phyloP scores from a whole-genome alignment of 345 rosid species.

The Ricinus communis region DNA sequence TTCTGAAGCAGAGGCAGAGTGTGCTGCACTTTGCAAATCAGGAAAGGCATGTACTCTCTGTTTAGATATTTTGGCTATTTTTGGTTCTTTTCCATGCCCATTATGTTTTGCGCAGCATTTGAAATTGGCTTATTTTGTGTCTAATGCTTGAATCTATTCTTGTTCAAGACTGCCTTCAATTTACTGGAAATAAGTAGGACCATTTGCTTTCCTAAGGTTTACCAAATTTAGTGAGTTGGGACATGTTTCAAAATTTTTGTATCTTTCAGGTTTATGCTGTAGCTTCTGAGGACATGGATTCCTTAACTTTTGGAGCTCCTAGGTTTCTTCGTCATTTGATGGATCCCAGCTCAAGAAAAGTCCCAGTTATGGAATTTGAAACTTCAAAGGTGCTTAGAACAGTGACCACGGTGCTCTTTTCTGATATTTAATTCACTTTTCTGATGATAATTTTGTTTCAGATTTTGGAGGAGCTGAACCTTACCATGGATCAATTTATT shows the following conservation, averaged over 20 bases:
- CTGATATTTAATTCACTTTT: conserved; percentile 16
- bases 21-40: conserved; percentile 87
- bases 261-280: conserved; percentile 82
- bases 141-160: background rate
- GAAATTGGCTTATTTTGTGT: background rate
- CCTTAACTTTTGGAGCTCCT: conserved; percentile 93
- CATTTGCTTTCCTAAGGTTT: background rate
- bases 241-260: background rate
- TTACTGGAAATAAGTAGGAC: background rate
- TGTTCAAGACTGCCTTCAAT: background rate
- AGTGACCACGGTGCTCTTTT: background rate
- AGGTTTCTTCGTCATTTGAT: conserved; percentile 94
- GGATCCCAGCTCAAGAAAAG: conserved; percentile 94
- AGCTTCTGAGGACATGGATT: conserved; percentile 99
- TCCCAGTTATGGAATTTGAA: conserved; percentile 93
- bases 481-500: conserved; percentile 92
- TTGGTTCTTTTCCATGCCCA: background rate
- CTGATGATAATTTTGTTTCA: conserved; percentile 32
- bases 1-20: conserved; percentile 95
- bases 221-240: background rate
- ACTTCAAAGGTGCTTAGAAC: conserved; percentile 56
- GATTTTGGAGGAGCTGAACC: conserved; percentile 82
- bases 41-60: conserved; percentile 57
- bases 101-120: background rate
- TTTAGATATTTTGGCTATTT: conserved; percentile 3